These are phyloP conservation scores for Candida fluviatilis DNA, from an alignment of 805 yeast genomes.

Conservation along the genomic window DNA sequence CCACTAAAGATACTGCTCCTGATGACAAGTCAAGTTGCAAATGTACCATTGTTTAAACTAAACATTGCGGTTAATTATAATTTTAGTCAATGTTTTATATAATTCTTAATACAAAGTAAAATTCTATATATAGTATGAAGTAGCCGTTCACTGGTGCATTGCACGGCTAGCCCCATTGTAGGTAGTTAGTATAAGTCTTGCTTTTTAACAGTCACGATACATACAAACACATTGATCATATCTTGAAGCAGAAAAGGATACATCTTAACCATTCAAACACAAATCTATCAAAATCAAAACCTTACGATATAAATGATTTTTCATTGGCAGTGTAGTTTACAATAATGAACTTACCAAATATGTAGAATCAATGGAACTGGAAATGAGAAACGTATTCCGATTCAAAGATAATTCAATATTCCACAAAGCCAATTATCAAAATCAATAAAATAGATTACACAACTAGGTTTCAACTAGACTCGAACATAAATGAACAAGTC, in stretches of 20 bases:
- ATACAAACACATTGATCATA: slow-evolving; percentile 5
- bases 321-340: neutral
- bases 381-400: slow-evolving; percentile 3
- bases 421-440: neutral
- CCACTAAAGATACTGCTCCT: slow-evolving; percentile 1
- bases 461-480: neutral
- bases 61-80: too few relatives aligned
- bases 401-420: neutral
- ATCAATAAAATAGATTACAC: neutral
- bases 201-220: neutral
- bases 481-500: neutral
- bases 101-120: neutral
- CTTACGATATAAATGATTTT: slow-evolving; percentile 4
- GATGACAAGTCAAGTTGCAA: slow-evolving; percentile 11
- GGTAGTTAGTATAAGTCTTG: neutral
- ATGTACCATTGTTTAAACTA: slow-evolving; percentile 17
- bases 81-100: neutral
- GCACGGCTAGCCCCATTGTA: too few relatives aligned
- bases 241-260: slow-evolving; percentile 2
- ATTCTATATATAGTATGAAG: neutral
- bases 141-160: neutral
- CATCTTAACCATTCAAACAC: neutral
- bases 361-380: slow-evolving; percentile 2
- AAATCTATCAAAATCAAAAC: neutral
- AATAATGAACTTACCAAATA: neutral